Conservation (phyloP, 805 yeast species). For the Candida palmyrensis region DNA sequence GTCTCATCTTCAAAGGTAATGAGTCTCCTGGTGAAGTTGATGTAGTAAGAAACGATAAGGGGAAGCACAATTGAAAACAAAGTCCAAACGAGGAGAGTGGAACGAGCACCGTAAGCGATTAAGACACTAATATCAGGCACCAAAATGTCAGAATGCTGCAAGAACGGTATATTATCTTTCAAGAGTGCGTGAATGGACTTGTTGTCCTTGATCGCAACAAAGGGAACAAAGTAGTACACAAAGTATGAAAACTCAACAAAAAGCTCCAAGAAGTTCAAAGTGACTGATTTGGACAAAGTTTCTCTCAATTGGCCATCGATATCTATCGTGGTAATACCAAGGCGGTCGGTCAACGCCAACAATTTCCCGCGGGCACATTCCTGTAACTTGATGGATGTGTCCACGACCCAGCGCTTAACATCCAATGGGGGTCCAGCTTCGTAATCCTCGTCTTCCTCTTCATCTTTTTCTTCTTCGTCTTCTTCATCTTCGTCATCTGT, state of each 20-base stretch:
- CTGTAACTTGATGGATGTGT: slow-evolving; percentile 28
- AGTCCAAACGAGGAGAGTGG: slow-evolving; percentile 39
- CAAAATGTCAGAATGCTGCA: slow-evolving; percentile 16
- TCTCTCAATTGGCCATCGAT: slow-evolving; percentile 36
- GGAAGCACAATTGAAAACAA: slow-evolving; percentile 38
- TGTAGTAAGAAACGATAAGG: slow-evolving; percentile 40
- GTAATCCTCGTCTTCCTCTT: slow-evolving; percentile 28
- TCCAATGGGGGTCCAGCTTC: slow-evolving; percentile 35
- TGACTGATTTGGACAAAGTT: slow-evolving; percentile 29
- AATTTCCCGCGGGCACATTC: slow-evolving; percentile 22
- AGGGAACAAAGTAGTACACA: slow-evolving; percentile 28
- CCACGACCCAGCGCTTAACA: slow-evolving; percentile 32
- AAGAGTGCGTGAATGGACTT: slow-evolving; percentile 29
- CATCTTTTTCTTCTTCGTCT: slow-evolving; percentile 18
- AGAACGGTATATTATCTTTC: slow-evolving; percentile 24
- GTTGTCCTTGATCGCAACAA: slow-evolving; percentile 32
- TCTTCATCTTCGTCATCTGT: slow-evolving; percentile 14
- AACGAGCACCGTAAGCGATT: slow-evolving; percentile 18
- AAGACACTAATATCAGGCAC: slow-evolving; percentile 35
- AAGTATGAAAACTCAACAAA: slow-evolving; percentile 24
- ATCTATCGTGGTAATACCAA: slow-evolving; percentile 31
- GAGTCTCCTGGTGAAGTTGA: slow-evolving; percentile 45
- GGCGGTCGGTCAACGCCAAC: slow-evolving; percentile 26
- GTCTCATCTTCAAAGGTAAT: slow-evolving; percentile 30
- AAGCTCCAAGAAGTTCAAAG: slow-evolving; percentile 30